Evolutionary conservation across 345 rosid genomes (phyloP), one percentile per base, ranked within the genome.

Genomic region (Aethionema arabicum): DNA sequence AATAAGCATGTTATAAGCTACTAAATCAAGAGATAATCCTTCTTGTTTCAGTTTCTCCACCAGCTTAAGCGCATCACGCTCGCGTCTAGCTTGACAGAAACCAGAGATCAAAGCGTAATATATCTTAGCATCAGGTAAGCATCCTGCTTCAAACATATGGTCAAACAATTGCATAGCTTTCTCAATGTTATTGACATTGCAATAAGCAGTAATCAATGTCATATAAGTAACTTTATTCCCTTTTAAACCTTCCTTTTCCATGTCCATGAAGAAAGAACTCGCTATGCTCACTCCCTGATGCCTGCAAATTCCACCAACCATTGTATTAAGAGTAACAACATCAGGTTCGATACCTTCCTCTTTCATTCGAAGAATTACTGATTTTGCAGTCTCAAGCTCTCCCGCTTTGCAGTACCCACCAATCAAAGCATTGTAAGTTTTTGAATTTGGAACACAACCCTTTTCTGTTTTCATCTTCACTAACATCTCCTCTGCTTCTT

Each of bases 251-350:
- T 74, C 75, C 32, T 30, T 56, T 44, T 61, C 74, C 85, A 76
- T 75, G 62, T 84, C 69, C 15, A 43, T 61, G 43, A 83, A 63
- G 61, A 81, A 76, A 63, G 68, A 48, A 40, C 77, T 57, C 0
- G 89, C 91, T 2, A 49, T 72, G 64, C 54, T 69, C 38, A 72
- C 66, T 67, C 81, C 77, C 14, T 79, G 82, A 56, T 74, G 59
- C 61, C 63, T 78, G 76, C 87, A 86, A 86, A 89, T 77, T n/a
- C 87, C 89, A 70, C 71, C 79, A 16, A 89, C 55, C 75, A 86
- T 55, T 37, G 67, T 75, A 74, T 78, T 81, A 63, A 86, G 47
- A 21, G 89, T 81, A 58, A 76, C 52, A 11, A 52, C 77, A 61
- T 81, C 69, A 3, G 87, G 85, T 6, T 33, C 37, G 41, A 81